phyloP scores from a whole-genome alignment of 176 grass and related monocot genomes.

The Tuctoria greenei region DNA sequence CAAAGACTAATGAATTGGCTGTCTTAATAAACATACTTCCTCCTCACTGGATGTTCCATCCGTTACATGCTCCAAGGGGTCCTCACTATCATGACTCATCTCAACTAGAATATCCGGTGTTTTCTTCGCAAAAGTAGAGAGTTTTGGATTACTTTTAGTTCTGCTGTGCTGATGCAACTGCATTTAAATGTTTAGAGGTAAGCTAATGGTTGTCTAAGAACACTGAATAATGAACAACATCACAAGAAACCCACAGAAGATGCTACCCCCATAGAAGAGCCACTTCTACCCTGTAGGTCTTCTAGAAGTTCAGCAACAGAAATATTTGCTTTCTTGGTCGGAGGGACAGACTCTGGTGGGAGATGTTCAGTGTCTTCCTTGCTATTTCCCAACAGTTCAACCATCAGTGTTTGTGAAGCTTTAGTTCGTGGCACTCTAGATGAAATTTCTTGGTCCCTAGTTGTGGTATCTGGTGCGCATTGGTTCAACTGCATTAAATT shows the following conservation, averaged over 20 bases:
- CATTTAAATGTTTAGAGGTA: conserved; percentile 30
- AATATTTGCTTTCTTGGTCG: conserved; percentile 47
- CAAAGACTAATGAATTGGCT: conserved; percentile 9
- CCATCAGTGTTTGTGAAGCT: conserved; percentile 32
- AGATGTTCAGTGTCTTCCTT: conserved; percentile 50
- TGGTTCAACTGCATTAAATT: conserved; percentile 41
- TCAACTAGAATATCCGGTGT: conserved; percentile 44
- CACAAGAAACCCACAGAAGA: conserved; percentile 48
- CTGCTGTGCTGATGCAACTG: conserved; percentile 33
- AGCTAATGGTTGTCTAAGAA: conserved; percentile 28
- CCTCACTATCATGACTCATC: conserved; percentile 62
- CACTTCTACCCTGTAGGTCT: conserved; percentile 67
- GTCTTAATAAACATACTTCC: conserved; percentile 52
- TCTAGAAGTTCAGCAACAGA: conserved; percentile 88
- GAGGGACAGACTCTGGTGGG: conserved; percentile 34
- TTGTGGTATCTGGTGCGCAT: background rate
- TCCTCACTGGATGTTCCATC: conserved; percentile 72
- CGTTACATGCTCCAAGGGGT: conserved; percentile 57
- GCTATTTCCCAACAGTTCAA: conserved; percentile 44
- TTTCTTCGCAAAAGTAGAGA: conserved; percentile 46
- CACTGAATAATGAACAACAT: conserved; percentile 25
- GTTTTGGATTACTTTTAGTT: conserved; percentile 40
- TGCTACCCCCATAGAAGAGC: conserved; percentile 37
- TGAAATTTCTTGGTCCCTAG: conserved; percentile 21
- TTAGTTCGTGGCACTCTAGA: conserved; percentile 31